These are phyloP conservation scores for Pseudocercospora musae DNA, from an alignment of 2,329 filamentous ascomycete species.

Conservation along the genomic window DNA sequence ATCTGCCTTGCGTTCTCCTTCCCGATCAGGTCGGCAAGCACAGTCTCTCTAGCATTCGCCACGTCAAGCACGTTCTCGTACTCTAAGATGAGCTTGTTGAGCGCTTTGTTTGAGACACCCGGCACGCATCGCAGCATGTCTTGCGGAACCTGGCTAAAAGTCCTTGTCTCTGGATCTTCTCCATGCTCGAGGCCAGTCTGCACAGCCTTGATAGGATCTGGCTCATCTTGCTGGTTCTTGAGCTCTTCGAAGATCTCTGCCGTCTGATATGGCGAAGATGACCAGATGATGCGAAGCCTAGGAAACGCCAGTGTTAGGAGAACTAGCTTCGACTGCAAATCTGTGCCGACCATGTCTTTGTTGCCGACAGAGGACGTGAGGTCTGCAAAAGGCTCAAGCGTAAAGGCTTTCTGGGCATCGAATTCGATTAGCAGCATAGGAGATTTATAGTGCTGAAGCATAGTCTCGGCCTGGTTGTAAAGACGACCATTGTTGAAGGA, in stretches of 20 bases:
- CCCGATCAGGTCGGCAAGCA: slow-evolving; percentile 72
- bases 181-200: slow-evolving; percentile 70
- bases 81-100: slow-evolving; percentile 68
- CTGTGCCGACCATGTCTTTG: slow-evolving; percentile 60
- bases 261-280: slow-evolving; percentile 86
- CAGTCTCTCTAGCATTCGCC: slow-evolving; percentile 76
- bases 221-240: slow-evolving; percentile 85
- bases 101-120: slow-evolving; percentile 75
- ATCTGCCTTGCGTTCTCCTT: slow-evolving; percentile 74
- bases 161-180: slow-evolving; percentile 54
- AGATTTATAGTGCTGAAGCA: slow-evolving; percentile 87
- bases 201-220: slow-evolving; percentile 84
- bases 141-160: slow-evolving; percentile 79
- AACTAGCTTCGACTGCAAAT: slow-evolving; percentile 88
- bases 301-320: slow-evolving; percentile 91
- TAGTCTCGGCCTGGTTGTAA: slow-evolving; percentile 87
- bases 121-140: slow-evolving; percentile 87
- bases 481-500: slow-evolving; percentile 90
- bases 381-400: slow-evolving; percentile 63
- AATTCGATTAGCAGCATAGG: slow-evolving; percentile 96
- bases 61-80: slow-evolving; percentile 76
- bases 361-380: slow-evolving; percentile 61
- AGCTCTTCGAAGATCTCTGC: slow-evolving; percentile 94
- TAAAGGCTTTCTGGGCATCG: slow-evolving; percentile 95
- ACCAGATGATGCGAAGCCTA: slow-evolving; percentile 88